phyloP scores from a whole-genome alignment of 1,284 basidiomycete genomes.

The Xerocomus minutiporus region DNA sequence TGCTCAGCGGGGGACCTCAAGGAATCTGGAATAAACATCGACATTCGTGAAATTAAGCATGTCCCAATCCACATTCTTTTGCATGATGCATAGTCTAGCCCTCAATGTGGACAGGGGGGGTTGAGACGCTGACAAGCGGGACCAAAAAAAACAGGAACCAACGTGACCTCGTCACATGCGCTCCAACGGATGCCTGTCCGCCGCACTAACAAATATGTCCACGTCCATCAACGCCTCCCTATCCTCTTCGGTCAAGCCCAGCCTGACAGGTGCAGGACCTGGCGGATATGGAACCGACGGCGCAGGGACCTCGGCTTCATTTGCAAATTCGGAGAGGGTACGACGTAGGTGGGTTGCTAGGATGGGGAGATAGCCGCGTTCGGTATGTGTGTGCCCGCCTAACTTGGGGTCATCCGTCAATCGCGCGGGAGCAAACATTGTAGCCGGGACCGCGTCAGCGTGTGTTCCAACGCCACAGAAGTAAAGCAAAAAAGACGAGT shows the following conservation, averaged over 20 bases:
- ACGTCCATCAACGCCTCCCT: constrained; percentile 33
- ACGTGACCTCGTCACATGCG: constrained; percentile 37
- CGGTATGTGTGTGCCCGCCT: constrained; percentile 85
- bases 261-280: constrained; percentile 11
- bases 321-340: constrained; percentile 31
- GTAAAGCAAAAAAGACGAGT: neutral
- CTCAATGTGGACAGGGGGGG: neutral
- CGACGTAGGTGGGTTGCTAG: constrained; percentile 58
- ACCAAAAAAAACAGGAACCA: neutral
- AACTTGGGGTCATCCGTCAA: constrained; percentile 7
- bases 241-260: constrained; percentile 29
- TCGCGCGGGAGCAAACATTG: constrained; percentile 4
- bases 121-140: neutral
- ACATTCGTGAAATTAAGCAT: neutral
- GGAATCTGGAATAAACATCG: neutral
- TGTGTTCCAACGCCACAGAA: constrained; percentile 12
- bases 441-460: constrained; percentile 15
- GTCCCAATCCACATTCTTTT: neutral
- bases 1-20: neutral
- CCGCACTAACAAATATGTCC: constrained; percentile 54
- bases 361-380: constrained; percentile 77
- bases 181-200: constrained; percentile 58
- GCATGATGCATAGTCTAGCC: neutral
- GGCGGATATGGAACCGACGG: constrained; percentile 33
- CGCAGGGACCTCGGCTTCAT: constrained; percentile 34